Evolutionary conservation across 805 yeast genomes (phyloP), one percentile per base, ranked within the genome.

Genomic region (Candida tibetensis): DNA sequence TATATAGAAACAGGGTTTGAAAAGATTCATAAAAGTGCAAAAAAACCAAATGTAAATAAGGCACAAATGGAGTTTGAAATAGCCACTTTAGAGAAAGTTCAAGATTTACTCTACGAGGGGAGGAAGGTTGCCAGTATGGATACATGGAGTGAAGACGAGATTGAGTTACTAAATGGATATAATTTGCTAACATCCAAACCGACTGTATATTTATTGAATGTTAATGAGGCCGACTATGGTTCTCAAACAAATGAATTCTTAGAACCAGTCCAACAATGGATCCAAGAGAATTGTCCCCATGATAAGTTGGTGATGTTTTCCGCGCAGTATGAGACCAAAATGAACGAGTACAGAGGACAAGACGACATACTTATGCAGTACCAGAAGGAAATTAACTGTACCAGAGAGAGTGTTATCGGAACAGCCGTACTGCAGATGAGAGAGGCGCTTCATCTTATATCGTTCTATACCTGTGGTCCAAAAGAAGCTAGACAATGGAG

Each of bases 401-500:
- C 9, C 9, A 7, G 25, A 7, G 25, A 21, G 25, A 21, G 25
- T 10, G 25, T 10, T 10, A 21, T 21, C 25, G 25, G 25, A 7
- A 10, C 63, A 34, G 77, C 84, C 31, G 81, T 87, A 28, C 58
- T 64, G 13, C 70, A 75, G 41, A 82, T 88, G 85, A 75, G 95
- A 56, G 60, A 69, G 41, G 74, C 78, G 41, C 69, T 89, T 41
- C 77, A 81, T 37, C 69, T 89, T 56, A 85, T 87, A 16, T 84
- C 95, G 28, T 89, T 77, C 60, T 89, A 83, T 65, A 89, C 97
- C 0, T 85, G 95, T 56, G 96, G 96, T 19, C 81, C 81, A 17
- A 70, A 73, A 36, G 96, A 89, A 62, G 90, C 85, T 7, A 71
- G 91, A 53, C 95, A 89, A 59, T 89, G 97, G 97, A 84, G 89